These are phyloP conservation scores for Stephanodiscus triporus DNA, from an alignment of 108 stramenopile species.

Conservation along the genomic window DNA sequence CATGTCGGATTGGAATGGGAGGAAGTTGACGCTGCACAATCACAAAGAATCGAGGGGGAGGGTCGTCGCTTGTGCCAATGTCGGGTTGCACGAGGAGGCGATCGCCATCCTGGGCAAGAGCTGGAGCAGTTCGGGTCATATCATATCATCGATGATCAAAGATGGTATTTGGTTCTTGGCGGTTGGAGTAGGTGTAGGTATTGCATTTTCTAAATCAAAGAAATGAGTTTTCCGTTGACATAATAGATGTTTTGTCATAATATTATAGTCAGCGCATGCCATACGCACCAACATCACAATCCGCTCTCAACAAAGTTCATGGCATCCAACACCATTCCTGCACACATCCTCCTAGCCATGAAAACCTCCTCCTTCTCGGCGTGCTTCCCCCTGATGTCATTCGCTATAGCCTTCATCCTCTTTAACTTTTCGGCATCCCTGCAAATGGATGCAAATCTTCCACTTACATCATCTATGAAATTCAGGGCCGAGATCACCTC, in stretches of 20 bases:
- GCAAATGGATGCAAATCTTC: conserved; percentile 48
- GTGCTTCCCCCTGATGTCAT: conserved; percentile 29
- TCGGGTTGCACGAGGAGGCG: conserved; percentile 42
- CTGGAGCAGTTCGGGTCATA: conserved; percentile 4
- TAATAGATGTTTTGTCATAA: background rate
- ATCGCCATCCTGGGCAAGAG: conserved; percentile 38
- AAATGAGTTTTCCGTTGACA: background rate
- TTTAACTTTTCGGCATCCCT: conserved; percentile 31
- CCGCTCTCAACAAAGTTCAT: conserved; percentile 78
- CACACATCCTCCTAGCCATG: conserved; percentile 53
- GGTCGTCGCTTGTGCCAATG: conserved; percentile 58
- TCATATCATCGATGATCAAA: conserved; percentile 4
- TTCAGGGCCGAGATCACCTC: conserved; percentile 34
- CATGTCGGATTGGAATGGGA: conserved; percentile 60
- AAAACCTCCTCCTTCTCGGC: conserved; percentile 49
- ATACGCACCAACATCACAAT: conserved; percentile 20
- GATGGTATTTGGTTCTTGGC: conserved; percentile 15
- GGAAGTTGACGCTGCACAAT: conserved; percentile 46
- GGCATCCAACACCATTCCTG: conserved; percentile 72
- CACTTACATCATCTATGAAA: conserved; percentile 65
- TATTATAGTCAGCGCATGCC: background rate
- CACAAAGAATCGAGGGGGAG: conserved; percentile 49
- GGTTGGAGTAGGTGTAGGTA: conserved; percentile 22
- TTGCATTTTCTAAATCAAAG: conserved; percentile 9
- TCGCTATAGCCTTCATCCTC: conserved; percentile 46